A percentile compares a stretch with the other conserved stretches of the same genome.
phyloP scores from a whole-genome alignment of 2,329 filamentous ascomycete species.

The Cordyceps cicadae region DNA sequence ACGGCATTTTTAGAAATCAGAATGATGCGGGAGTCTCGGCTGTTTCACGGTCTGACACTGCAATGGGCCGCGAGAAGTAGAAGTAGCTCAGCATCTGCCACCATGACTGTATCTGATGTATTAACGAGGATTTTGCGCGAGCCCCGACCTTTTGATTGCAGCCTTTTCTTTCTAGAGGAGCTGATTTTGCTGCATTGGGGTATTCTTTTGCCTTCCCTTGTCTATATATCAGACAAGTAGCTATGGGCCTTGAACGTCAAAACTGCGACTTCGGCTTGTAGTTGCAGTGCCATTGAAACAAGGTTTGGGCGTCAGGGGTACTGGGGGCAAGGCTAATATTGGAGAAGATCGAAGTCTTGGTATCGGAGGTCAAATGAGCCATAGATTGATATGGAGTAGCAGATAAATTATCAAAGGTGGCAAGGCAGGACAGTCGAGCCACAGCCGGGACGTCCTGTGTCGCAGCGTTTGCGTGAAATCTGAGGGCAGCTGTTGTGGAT shows the following conservation, averaged over 20 bases:
- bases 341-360: not conserved
- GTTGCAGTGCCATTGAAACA: not conserved
- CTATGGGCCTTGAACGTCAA: not conserved
- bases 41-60: not conserved
- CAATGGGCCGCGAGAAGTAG: not conserved
- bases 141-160: no score
- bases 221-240: not conserved
- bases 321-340: not conserved
- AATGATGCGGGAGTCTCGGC: not conserved
- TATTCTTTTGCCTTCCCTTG: not conserved
- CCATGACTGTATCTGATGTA: no score
- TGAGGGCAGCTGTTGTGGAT: not conserved
- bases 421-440: not conserved
- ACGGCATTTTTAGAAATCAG: not conserved
- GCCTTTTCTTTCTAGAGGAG: no score
- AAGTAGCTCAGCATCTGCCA: no score
- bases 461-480: not conserved
- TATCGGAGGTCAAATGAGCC: not conserved
- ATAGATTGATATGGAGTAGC: not conserved
- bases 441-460: not conserved
- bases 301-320: not conserved
- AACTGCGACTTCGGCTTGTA: not conserved
- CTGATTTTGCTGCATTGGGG: no score
- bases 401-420: not conserved
- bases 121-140: no score